phyloP scores from a whole-genome alignment of 2,329 filamentous ascomycete species.

The Tetracladium maxilliforme region DNA sequence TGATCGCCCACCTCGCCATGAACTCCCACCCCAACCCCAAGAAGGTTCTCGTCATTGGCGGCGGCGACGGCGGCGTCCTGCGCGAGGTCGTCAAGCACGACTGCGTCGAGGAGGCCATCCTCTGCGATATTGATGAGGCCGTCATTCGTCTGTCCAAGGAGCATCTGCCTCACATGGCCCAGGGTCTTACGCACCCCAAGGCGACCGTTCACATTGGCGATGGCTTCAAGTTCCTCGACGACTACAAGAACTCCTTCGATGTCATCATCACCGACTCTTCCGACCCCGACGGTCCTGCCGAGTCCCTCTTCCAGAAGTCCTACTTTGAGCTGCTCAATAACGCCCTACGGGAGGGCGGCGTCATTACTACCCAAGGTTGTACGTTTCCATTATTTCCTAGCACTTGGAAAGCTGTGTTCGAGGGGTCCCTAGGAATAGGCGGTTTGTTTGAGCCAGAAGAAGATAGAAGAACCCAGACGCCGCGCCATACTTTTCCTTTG shows the following conservation, averaged over 20 bases:
- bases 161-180: constrained; percentile 88
- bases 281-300: constrained; percentile 91
- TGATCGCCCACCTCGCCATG: constrained; percentile 98
- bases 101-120: constrained; percentile 83
- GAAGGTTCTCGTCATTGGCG: constrained; percentile 95
- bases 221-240: constrained; percentile 95
- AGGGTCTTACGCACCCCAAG: constrained; percentile 88
- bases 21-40: constrained; percentile 97
- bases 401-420: constrained; percentile 4
- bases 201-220: constrained; percentile 87
- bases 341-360: constrained; percentile 85
- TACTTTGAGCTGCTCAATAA: constrained; percentile 92
- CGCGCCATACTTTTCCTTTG: too few relatives aligned
- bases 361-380: constrained; percentile 99
- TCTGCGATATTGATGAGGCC: constrained; percentile 98
- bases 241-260: constrained; percentile 95
- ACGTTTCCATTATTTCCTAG: constrained; percentile 52
- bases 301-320: constrained; percentile 94
- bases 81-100: constrained; percentile 99
- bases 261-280: constrained; percentile 99
- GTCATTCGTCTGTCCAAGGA: constrained; percentile 98
- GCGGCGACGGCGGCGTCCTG: constrained; percentile 92
- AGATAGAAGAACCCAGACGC: too few relatives aligned
- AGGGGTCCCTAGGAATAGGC: too few relatives aligned
- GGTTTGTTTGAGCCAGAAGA: too few relatives aligned